Percentiles rank a stretch among this genome's conserved stretches.
phyloP scores from a whole-genome alignment of 192 early-diverging fungal species.

The Gamsiella multidivaricata region DNA sequence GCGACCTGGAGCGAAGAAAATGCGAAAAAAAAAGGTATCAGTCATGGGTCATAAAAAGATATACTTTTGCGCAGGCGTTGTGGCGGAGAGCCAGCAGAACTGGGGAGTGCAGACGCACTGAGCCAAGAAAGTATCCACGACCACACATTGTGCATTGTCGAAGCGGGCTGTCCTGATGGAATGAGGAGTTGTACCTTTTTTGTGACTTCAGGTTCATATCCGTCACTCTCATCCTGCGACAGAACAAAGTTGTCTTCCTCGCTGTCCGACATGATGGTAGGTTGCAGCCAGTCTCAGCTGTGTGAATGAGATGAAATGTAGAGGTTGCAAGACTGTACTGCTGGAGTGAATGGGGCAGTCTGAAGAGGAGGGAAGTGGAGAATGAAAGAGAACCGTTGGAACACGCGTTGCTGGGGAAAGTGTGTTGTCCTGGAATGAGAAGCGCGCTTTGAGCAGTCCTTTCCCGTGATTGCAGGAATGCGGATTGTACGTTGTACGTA shows the following conservation, averaged over 20 bases:
- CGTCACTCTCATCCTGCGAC: constrained; percentile 52
- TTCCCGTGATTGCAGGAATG: background rate
- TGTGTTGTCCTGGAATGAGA: no score
- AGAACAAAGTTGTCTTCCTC: constrained; percentile 38
- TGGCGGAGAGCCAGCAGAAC: no score
- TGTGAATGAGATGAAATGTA: background rate
- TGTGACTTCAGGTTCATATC: constrained; percentile 32
- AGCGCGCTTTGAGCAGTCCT: no score
- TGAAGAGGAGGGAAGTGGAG: background rate
- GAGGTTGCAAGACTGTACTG: background rate
- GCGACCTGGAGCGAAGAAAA: background rate
- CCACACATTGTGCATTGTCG: no score
- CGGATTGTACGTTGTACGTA: no score
- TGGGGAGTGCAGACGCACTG: no score
- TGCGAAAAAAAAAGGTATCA: constrained; percentile 1
- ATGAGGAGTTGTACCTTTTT: constrained; percentile 39
- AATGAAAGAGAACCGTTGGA: no score
- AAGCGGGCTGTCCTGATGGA: no score
- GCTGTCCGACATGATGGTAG: constrained; percentile 35
- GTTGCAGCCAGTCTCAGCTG: background rate
- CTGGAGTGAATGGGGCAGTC: background rate
- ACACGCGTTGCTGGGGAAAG: no score
- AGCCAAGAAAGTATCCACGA: no score
- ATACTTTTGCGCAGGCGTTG: no score
- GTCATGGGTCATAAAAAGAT: no score